Base-by-base conservation (phyloP, 768 basidiomycete species). In the Lactarius indigo region DNA sequence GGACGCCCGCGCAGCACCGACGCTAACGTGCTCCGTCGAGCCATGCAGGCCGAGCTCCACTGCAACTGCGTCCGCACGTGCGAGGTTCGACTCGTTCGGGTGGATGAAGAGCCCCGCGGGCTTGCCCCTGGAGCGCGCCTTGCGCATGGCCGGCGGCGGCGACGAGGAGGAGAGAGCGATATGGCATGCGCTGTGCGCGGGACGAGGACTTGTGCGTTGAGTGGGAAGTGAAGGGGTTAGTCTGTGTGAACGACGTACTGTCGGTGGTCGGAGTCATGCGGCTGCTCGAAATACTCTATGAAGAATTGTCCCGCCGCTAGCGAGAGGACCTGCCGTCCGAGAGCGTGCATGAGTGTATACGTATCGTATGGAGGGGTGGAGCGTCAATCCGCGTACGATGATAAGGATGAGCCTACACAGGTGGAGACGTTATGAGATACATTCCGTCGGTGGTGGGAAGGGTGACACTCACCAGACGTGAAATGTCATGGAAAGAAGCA, bases 401-500 rank as follows among this genome's bases (percentile, higher is more conserved):
- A 83, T 74, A 44, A 84, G 62, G 35, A 88, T 79, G 30, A 87
- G 73, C 41, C 85, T 86, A 12, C 35, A 37, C 35, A 37, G 35
- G 69, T 8, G 0, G 35, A 52, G 23, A 41, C 28, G 42, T 42
- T 23, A 33, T 57, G 41, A 50, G 59, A 31, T 50, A 23, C 13
- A 13, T 1, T 52, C 7, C 26, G 6, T 6, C 15, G 50, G 12
- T 18, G 17, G 18, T 41, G 23, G 35, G 28, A 10, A 17, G 20
- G 2, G 39, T 1, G 13, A 26, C 2, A 80, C 88, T 75, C 72
- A 90, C 89, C 87, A 83, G n/a, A 85, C 64, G 63, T 89, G 84
- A 68, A 87, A 84, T 26, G 88, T 85, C 88, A 90, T 90, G 30
- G 86, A 82, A 60, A 87, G 78, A 18, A 91, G 80, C 88, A 91